These are phyloP conservation scores for Lumnitzera racemosa DNA, from an alignment of 345 rosid species.

Conservation along the genomic window DNA sequence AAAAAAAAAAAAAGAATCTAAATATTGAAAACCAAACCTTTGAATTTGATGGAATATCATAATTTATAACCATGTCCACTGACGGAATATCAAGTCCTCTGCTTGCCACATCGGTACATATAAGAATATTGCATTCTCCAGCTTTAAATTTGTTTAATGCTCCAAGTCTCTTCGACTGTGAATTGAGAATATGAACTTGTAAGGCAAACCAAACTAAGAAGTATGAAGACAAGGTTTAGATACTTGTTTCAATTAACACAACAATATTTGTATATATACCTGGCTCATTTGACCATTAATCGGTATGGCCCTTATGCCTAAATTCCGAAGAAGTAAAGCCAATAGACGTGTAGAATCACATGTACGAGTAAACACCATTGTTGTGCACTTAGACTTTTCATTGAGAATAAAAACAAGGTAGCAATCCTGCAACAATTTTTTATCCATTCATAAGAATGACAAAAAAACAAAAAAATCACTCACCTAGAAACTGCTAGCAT, in stretches of 20 bases:
- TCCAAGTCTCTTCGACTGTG: conserved; percentile 88
- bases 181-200: conserved; percentile 3
- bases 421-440: conserved; percentile 56
- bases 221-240: background rate
- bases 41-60: conserved; percentile 80
- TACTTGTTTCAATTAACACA: background rate
- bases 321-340: conserved; percentile 75
- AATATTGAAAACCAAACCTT: conserved; percentile 31
- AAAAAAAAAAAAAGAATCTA: background rate
- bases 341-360: conserved; percentile 77
- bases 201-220: background rate
- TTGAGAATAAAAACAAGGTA: conserved; percentile 79
- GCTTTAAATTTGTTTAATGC: conserved; percentile 91
- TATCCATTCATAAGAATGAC: background rate
- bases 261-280: conserved; percentile 25
- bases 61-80: conserved; percentile 93
- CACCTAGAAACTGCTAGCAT: too few species aligned
- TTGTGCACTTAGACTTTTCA: conserved; percentile 63
- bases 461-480: background rate
- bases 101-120: conserved; percentile 96
- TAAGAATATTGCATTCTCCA: conserved; percentile 85
- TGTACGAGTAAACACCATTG: conserved; percentile 94
- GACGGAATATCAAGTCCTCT: conserved; percentile 98
- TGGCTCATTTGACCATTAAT: conserved; percentile 97
- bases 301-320: conserved; percentile 87